A percentile compares a stretch with the other conserved stretches of the same genome.
Conservation (phyloP, 441 rosid genomes). For the Dalechampia spathulata region DNA sequence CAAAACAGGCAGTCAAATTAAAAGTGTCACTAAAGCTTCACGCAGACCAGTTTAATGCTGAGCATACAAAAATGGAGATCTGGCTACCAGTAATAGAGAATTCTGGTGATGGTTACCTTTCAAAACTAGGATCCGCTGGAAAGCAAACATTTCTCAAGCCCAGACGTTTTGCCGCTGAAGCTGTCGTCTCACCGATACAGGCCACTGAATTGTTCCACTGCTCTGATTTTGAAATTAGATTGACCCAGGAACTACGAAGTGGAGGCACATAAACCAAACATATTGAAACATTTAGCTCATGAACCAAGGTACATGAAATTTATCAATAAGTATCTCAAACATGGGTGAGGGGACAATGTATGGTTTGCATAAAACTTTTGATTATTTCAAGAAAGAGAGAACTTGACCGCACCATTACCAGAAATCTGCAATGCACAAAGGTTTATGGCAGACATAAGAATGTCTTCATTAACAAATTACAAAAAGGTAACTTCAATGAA, state of each 20-base stretch:
- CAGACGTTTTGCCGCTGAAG: constrained; percentile 68
- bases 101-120: too few species aligned
- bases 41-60: too few species aligned
- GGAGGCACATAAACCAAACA: constrained; percentile 15
- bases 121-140: constrained; percentile 79
- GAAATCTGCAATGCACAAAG: not conserved
- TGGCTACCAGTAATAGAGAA: too few species aligned
- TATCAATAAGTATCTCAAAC: constrained; percentile 16
- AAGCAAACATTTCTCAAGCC: constrained; percentile 67
- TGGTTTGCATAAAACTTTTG: not conserved
- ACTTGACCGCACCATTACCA: too few species aligned
- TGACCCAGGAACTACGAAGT: constrained; percentile 68
- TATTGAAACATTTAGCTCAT: constrained; percentile 4
- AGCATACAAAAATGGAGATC: too few species aligned
- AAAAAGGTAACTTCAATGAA: too few species aligned
- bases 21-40: too few species aligned
- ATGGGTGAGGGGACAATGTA: not conserved
- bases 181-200: constrained; percentile 96
- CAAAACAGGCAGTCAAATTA: too few species aligned
- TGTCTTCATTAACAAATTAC: not conserved
- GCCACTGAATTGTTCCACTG: constrained; percentile 62
- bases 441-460: constrained; percentile 2
- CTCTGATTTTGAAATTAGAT: constrained; percentile 49
- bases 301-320: too few species aligned
- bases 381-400: not conserved